Percentiles rank a stretch among this genome's conserved stretches.
Evolutionary conservation across 2,329 filamentous ascomycete species (phyloP).

Genomic region (Neonectria punicea): DNA sequence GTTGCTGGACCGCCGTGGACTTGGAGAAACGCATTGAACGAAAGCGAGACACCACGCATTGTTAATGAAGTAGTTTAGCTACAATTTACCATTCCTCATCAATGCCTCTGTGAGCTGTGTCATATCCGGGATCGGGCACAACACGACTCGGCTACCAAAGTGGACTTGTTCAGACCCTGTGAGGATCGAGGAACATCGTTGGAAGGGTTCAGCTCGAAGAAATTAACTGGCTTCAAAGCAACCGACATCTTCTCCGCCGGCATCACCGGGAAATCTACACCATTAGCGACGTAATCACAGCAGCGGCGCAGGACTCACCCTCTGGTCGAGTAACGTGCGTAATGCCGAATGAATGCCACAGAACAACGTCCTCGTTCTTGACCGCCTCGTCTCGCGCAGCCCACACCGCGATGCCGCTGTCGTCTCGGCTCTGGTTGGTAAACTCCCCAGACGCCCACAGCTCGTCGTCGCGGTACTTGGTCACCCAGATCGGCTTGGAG

Average conservation of each 20-base stretch:
- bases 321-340: constrained; percentile 71
- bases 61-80: too few species aligned
- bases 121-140: constrained; percentile 4
- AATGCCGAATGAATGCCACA: constrained; percentile 91
- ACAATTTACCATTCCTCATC: too few species aligned
- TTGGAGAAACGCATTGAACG: too few species aligned
- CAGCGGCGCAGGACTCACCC: constrained; percentile 3
- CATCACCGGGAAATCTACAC: constrained; percentile 71
- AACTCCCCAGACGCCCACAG: constrained; percentile 62
- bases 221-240: constrained; percentile 59
- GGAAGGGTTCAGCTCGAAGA: constrained; percentile 61
- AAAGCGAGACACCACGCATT: too few species aligned
- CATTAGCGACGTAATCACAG: background rate
- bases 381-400: constrained; percentile 56
- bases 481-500: constrained; percentile 54
- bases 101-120: too few species aligned
- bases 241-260: constrained; percentile 65
- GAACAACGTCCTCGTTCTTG: constrained; percentile 82
- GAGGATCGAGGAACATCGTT: constrained; percentile 47
- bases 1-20: too few species aligned
- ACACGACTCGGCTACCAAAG: constrained; percentile 2
- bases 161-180: constrained; percentile 15
- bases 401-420: constrained; percentile 46
- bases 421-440: constrained; percentile 58
- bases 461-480: constrained; percentile 59